These are phyloP conservation scores for Murraya paniculata DNA, from an alignment of 345 rosid species.

Conservation along the genomic window DNA sequence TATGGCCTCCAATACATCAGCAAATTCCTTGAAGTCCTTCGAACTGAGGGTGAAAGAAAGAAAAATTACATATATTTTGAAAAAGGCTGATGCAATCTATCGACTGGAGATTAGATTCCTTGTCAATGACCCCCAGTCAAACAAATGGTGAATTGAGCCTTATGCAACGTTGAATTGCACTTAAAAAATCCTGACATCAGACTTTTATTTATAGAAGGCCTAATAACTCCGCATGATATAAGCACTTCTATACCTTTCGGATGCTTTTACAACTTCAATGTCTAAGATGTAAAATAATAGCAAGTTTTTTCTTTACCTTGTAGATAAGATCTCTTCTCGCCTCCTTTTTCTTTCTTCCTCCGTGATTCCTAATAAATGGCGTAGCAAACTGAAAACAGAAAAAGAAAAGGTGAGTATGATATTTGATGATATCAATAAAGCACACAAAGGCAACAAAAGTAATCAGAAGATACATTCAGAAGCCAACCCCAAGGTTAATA, in stretches of 20 bases:
- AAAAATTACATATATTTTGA: not conserved
- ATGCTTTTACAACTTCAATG: not conserved
- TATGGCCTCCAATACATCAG: slow-evolving; percentile 59
- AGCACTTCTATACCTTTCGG: not conserved
- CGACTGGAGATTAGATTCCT: not conserved
- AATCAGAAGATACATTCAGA: not conserved
- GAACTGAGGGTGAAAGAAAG: slow-evolving; percentile 36
- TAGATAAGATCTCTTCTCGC: slow-evolving; percentile 84
- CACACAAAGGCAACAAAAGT: not conserved
- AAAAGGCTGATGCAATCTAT: not conserved
- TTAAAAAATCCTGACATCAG: too few species aligned
- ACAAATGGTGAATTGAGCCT: not conserved
- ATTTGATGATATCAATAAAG: not conserved
- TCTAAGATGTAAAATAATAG: not conserved
- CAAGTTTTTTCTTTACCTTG: slow-evolving; percentile 53
- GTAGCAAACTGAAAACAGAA: slow-evolving; percentile 43
- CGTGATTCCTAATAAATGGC: slow-evolving; percentile 71
- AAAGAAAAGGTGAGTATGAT: not conserved
- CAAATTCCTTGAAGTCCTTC: slow-evolving; percentile 86
- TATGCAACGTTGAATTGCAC: not conserved
- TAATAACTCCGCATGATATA: not conserved
- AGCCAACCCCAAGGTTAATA: not conserved
- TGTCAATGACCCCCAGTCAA: not conserved
- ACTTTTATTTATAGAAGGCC: too few species aligned
- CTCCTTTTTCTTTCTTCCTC: slow-evolving; percentile 85